phyloP scores from a whole-genome alignment of 2,329 filamentous ascomycete genomes.

The Lecanicillium sp. region DNA sequence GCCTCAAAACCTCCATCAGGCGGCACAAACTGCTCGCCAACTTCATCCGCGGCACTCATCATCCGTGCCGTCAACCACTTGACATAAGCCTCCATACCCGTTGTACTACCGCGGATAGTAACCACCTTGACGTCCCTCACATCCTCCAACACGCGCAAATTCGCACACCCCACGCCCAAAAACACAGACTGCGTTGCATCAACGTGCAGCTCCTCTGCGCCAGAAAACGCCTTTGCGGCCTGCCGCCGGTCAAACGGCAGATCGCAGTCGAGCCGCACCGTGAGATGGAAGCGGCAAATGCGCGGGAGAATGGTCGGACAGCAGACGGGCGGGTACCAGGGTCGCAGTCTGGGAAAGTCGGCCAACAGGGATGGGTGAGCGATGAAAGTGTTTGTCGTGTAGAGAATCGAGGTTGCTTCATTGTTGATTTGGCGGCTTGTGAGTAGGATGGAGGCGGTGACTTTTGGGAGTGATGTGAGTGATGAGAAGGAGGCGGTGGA shows the following conservation, averaged over 20 bases:
- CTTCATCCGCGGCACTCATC: conserved; percentile 18
- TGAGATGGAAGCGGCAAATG: conserved; percentile 30
- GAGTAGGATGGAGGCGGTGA: conserved; percentile 25
- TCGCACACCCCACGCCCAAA: conserved; percentile 27
- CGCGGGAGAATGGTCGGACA: conserved; percentile 19
- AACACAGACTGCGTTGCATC: conserved; percentile 30
- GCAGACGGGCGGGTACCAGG: conserved; percentile 22
- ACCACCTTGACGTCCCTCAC: conserved; percentile 31
- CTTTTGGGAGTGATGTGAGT: conserved; percentile 15
- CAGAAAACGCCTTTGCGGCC: conserved; percentile 25
- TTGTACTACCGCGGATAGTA: conserved; percentile 26
- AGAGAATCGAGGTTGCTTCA: conserved; percentile 33
- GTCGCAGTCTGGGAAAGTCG: conserved; percentile 29
- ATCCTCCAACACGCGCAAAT: conserved; percentile 31
- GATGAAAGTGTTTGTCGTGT: conserved; percentile 33
- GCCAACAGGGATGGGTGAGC: conserved; percentile 32
- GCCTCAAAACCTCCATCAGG: background rate
- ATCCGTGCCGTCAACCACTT: conserved; percentile 30
- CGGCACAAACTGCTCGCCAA: conserved; percentile 14
- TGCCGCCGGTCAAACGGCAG: conserved; percentile 21
- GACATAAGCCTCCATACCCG: conserved; percentile 33
- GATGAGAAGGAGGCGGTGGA: conserved; percentile 4
- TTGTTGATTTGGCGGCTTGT: conserved; percentile 30
- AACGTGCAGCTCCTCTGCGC: conserved; percentile 30
- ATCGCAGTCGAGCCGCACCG: conserved; percentile 32